These are phyloP conservation scores for Hemisphaericaspora xylanilytica DNA, from an alignment of 1,139 yeast genomes.

Conservation along the genomic window DNA sequence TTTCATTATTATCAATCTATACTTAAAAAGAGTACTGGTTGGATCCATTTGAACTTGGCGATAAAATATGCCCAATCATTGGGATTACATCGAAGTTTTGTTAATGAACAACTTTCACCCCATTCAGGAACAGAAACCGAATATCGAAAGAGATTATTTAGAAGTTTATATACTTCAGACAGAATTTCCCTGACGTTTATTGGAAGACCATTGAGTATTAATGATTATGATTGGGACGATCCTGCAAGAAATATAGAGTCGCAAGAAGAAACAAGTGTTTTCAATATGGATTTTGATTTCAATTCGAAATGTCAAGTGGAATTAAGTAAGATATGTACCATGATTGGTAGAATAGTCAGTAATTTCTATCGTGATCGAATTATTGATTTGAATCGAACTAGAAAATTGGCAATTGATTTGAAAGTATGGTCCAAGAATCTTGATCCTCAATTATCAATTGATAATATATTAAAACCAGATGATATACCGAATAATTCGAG, in stretches of 20 bases:
- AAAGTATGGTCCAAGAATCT: conserved; percentile 37
- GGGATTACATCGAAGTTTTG: conserved; percentile 24
- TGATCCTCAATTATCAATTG: conserved; percentile 25
- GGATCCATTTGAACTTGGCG: conserved; percentile 32
- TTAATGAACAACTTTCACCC: conserved; percentile 20
- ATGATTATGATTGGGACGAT: conserved; percentile 45
- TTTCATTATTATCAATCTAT: conserved; percentile 38
- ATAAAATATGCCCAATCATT: conserved; percentile 26
- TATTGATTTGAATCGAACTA: conserved; percentile 33
- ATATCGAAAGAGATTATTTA: conserved; percentile 36
- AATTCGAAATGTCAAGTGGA: conserved; percentile 17
- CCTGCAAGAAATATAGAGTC: too few species aligned
- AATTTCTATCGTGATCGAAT: conserved; percentile 30
- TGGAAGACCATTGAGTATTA: conserved; percentile 42
- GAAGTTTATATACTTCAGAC: conserved; percentile 41
- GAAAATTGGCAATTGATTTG: conserved; percentile 37
- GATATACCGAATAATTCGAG: conserved; percentile 14
- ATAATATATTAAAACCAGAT: conserved; percentile 19
- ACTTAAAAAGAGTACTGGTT: conserved; percentile 41
- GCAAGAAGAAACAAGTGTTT: too few species aligned
- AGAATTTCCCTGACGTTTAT: conserved; percentile 35
- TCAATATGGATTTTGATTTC: conserved; percentile 11
- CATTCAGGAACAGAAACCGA: conserved; percentile 13
- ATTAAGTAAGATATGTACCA: conserved; percentile 15
- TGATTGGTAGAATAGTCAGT: conserved; percentile 34